These are phyloP conservation scores for Ramaria sp. DNA, from an alignment of 768 basidiomycete species.

Conservation along the genomic window DNA sequence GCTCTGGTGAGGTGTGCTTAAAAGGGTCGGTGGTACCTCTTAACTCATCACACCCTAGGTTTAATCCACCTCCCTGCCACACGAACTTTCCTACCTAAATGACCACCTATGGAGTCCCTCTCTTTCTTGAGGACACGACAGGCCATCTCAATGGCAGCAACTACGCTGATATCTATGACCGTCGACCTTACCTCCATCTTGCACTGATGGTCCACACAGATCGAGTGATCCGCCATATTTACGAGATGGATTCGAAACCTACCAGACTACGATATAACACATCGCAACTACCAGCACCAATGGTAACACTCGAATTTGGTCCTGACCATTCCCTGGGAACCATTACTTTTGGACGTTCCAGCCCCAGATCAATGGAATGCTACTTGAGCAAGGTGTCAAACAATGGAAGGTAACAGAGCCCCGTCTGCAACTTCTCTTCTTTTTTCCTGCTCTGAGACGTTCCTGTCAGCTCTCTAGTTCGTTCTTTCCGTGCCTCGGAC, in stretches of 20 bases:
- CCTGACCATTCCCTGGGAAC: conserved; percentile 48
- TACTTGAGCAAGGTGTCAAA: conserved; percentile 55
- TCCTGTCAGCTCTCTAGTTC: conserved; percentile 43
- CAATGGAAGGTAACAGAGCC: conserved; percentile 49
- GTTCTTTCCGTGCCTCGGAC: conserved; percentile 60
- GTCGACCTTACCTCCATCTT: conserved; percentile 51
- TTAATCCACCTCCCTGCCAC: too few relatives aligned
- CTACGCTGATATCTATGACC: conserved; percentile 72
- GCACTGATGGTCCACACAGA: conserved; percentile 17
- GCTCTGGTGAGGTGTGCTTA: too few relatives aligned
- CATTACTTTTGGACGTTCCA: conserved; percentile 38
- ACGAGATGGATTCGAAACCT: not conserved
- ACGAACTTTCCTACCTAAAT: too few relatives aligned
- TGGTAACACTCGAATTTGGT: conserved; percentile 49
- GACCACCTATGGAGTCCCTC: conserved; percentile 30
- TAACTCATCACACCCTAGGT: too few relatives aligned
- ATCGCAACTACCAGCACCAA: conserved; percentile 40
- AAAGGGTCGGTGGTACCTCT: too few relatives aligned
- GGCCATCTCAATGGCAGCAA: conserved; percentile 43
- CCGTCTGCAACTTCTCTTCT: not conserved
- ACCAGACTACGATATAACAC: conserved; percentile 40
- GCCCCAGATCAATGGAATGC: conserved; percentile 39
- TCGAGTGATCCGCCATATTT: not conserved
- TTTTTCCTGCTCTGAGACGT: not conserved
- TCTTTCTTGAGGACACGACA: conserved; percentile 60